phyloP scores from a whole-genome alignment of 139 green algal genomes.

The Chlorella sp. region DNA sequence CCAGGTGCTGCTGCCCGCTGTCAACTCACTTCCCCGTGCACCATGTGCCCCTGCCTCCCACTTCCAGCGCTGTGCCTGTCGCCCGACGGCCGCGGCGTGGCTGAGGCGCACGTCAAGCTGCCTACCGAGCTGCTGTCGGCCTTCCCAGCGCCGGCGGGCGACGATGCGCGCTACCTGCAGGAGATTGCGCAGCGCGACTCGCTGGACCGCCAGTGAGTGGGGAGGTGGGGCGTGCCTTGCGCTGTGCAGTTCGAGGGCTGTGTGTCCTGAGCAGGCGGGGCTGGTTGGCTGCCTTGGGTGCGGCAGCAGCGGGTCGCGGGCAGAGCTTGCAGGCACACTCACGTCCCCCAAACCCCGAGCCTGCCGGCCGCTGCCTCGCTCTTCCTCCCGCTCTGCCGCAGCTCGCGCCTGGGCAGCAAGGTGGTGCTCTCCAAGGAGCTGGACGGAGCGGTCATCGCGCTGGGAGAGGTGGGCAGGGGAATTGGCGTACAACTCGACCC shows the following conservation, averaged over 20 bases:
- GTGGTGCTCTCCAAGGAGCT: constrained; percentile 33
- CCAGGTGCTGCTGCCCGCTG: too few species aligned
- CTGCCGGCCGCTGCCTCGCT: background rate
- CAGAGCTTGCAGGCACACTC: background rate
- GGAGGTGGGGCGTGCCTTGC: background rate
- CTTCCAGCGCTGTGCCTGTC: constrained; percentile 38
- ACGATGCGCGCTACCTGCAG: constrained; percentile 12
- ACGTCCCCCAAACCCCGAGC: background rate
- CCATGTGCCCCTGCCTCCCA: background rate
- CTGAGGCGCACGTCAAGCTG: constrained; percentile 31
- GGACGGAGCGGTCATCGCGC: constrained; percentile 26
- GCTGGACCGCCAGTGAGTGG: constrained; percentile 24
- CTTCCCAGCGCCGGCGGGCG: background rate
- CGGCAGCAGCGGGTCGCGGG: background rate
- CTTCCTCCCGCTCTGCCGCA: background rate
- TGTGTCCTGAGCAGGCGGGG: background rate
- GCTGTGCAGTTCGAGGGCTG: background rate
- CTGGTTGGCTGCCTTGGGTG: background rate
- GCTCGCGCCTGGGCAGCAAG: constrained; percentile 41
- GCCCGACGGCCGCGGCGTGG: constrained; percentile 13
- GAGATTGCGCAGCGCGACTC: constrained; percentile 6
- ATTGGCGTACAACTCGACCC: too few species aligned
- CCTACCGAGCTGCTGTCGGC: constrained; percentile 26
- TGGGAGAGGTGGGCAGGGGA: background rate
- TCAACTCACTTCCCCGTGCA: too few species aligned